Evolutionary conservation across 2,329 filamentous ascomycete genomes (phyloP), one percentile per base, ranked within the genome.

Genomic region (Fusarium sarcochroum): DNA sequence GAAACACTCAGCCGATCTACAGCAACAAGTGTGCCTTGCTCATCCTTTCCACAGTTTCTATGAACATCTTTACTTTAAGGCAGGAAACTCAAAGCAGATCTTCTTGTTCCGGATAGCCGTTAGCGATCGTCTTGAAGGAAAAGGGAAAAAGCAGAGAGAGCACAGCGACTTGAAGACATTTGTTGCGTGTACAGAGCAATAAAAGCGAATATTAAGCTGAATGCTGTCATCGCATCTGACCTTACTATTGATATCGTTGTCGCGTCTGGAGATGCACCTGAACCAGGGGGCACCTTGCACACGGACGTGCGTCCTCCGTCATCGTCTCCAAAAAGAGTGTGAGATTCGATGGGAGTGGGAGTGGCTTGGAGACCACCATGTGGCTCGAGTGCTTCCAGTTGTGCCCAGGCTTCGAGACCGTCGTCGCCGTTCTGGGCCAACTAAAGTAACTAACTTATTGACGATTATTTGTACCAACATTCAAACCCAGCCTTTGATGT

Each of bases 201-300:
- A 30, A 10, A 17, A 52, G 18, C 46, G 38, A 44, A 38, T 48
- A 48, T 27, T 17, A 54, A 60, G 49, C 11, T 13, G 52, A 35
- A 69, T 69, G 66, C 34, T 69, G 66, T 69, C 66, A 69, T 70
- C 45, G 41, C 47, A 47, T 64, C 48, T 58, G 21, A 17, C 47
- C 38, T 40, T 53, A 30, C 38, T 23, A 21, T 58, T 58, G 45
- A 65, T 46, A n/a, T 41, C 40, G 48, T 45, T 63, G 51, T 47
- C 14, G 40, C 30, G 34, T 54, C 45, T 61, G 47, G 40, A 53
- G 53, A 42, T n/a, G 41, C 34, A 27, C 35, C 34, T 47, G 15
- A 21, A 50, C 57, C 46, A 59, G 52, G 66, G 65, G 52, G 41
- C 41, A 37, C 59, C 64, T 51, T 65, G 64, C 59, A 59, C 53